Evolutionary conservation across 441 rosid genomes (phyloP).

Genomic region (Eruca vesicaria): DNA sequence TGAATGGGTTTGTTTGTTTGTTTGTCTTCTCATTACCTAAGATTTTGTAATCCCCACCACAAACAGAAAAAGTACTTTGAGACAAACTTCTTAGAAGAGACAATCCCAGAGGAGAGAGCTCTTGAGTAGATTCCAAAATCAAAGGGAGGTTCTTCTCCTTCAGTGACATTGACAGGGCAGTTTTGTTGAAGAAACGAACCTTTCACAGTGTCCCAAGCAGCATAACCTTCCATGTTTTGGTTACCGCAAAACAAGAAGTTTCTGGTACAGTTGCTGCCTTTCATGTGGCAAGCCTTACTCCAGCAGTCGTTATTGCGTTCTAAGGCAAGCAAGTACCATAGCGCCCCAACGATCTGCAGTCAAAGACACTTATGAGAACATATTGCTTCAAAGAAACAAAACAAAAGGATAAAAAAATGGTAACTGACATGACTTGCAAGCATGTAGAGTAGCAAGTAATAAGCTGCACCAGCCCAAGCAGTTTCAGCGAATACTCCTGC

Average conservation of each 20-base stretch:
- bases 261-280: slow-evolving; percentile 34
- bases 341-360: slow-evolving; percentile 80
- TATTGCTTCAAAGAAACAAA: neutral
- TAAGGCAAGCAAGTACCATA: slow-evolving; percentile 85
- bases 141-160: slow-evolving; percentile 47
- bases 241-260: slow-evolving; percentile 75
- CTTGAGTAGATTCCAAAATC: slow-evolving; percentile 71
- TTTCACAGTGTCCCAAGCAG: slow-evolving; percentile 40
- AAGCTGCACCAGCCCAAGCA: slow-evolving; percentile 98
- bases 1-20: neutral
- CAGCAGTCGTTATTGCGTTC: slow-evolving; percentile 85
- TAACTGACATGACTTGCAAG: slow-evolving; percentile 94
- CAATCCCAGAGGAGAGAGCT: slow-evolving; percentile 66
- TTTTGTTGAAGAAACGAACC: slow-evolving; percentile 28
- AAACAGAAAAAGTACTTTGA: slow-evolving; percentile 78
- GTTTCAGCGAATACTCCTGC: slow-evolving; percentile 95
- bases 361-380: slow-evolving; percentile 4
- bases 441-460: slow-evolving; percentile 86
- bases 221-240: slow-evolving; percentile 44
- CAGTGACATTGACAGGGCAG: slow-evolving; percentile 40
- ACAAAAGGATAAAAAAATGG: neutral
- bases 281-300: slow-evolving; percentile 46
- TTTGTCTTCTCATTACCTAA: slow-evolving; percentile 49
- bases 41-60: slow-evolving; percentile 98
- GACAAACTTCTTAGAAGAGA: slow-evolving; percentile 62